Conservation (phyloP, 768 basidiomycete species). For the Serendipita sp. region DNA sequence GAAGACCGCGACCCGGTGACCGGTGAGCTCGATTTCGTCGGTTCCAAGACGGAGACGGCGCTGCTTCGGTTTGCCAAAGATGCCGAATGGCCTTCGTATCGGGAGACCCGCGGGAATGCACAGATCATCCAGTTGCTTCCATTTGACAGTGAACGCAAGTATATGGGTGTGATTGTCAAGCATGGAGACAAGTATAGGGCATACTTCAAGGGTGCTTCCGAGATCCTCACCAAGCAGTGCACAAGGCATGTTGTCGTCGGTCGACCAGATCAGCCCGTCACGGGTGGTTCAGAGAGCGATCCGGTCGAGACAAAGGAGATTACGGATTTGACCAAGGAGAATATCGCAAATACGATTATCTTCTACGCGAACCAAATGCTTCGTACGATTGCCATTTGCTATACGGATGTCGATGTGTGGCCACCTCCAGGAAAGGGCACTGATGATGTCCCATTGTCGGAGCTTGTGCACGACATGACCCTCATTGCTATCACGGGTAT, state of each 20-base stretch:
- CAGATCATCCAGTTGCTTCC: constrained; percentile 73
- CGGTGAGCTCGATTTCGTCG: constrained; percentile 52
- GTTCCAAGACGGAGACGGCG: constrained; percentile 92
- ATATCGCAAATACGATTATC: constrained; percentile 85
- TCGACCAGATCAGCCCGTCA: constrained; percentile 16
- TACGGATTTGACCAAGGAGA: constrained; percentile 52
- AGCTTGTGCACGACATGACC: constrained; percentile 55
- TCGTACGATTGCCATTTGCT: constrained; percentile 88
- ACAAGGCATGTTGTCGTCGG: constrained; percentile 55
- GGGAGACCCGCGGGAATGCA: constrained; percentile 36
- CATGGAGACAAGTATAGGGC: constrained; percentile 43
- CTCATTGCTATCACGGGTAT: constrained; percentile 87
- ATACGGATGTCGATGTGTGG: constrained; percentile 75
- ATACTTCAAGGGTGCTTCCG: constrained; percentile 86
- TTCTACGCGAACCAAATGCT: constrained; percentile 96
- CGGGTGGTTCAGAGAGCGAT: constrained; percentile 15
- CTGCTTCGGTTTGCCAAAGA: constrained; percentile 74
- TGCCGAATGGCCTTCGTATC: constrained; percentile 61
- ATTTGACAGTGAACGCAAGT: constrained; percentile 84
- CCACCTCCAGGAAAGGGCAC: constrained; percentile 41
- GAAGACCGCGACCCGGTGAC: constrained; percentile 57
- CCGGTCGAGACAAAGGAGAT: constrained; percentile 45
- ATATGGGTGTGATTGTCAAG: constrained; percentile 81
- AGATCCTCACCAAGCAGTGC: constrained; percentile 75
- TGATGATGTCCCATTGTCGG: constrained; percentile 44